phyloP scores from a whole-genome alignment of 306 rosid genomes.

The Begonia peltatifolia region DNA sequence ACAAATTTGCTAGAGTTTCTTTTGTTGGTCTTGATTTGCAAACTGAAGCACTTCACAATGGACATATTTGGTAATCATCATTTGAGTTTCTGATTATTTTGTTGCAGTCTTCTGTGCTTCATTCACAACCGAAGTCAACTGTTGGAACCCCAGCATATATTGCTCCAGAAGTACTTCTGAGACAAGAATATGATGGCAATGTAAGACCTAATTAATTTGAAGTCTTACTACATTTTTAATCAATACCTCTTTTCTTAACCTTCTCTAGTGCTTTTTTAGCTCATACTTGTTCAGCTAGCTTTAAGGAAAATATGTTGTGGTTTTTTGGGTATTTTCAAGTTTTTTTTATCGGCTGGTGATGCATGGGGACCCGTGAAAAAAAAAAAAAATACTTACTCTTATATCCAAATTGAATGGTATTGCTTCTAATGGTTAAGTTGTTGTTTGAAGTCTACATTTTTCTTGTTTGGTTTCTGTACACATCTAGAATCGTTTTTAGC shows the following conservation, averaged over 20 bases:
- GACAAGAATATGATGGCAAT: constrained; percentile 93
- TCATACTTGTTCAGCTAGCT: too few relatives aligned
- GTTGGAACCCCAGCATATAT: constrained; percentile 98
- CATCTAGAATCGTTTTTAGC: too few relatives aligned
- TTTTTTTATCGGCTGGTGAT: too few relatives aligned
- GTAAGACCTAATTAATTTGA: constrained; percentile 17
- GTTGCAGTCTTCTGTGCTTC: constrained; percentile 77
- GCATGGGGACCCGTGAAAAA: too few relatives aligned
- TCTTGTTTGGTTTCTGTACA: neutral
- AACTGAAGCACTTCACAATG: constrained; percentile 2
- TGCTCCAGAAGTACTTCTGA: constrained; percentile 85
- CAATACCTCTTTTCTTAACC: too few relatives aligned
- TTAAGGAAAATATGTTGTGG: too few relatives aligned
- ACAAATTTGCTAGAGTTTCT: too few relatives aligned
- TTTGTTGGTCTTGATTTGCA: neutral
- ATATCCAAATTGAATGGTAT: too few relatives aligned
- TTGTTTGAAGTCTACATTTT: neutral
- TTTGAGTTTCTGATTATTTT: constrained; percentile 12
- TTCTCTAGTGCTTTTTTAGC: too few relatives aligned
- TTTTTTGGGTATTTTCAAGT: too few relatives aligned
- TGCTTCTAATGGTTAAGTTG: neutral
- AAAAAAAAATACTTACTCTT: too few relatives aligned
- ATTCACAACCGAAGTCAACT: constrained; percentile 94
- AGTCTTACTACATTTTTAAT: too few relatives aligned
- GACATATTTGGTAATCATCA: neutral